These are phyloP conservation scores for Sporothrix schenckii DNA, from an alignment of 2,329 filamentous ascomycete genomes.

Conservation along the genomic window DNA sequence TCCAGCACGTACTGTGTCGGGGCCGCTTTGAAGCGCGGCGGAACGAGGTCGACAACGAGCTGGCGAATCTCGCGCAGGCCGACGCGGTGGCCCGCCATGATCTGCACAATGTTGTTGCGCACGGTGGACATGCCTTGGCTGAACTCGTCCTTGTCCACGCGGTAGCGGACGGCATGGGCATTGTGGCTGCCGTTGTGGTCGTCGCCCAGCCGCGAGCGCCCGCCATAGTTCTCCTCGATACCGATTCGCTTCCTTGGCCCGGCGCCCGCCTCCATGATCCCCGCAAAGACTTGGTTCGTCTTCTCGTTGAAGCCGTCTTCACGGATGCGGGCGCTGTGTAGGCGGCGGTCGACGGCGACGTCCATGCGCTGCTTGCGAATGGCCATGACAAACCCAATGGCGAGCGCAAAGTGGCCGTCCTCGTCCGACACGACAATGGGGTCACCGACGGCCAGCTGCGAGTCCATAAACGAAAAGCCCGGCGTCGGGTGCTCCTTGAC, in stretches of 20 bases:
- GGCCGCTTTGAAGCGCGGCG: constrained; percentile 71
- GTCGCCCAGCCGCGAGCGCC: not conserved
- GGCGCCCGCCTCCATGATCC: constrained; percentile 74
- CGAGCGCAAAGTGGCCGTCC: constrained; percentile 89
- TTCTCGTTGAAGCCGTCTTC: constrained; percentile 73
- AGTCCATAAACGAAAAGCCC: constrained; percentile 85
- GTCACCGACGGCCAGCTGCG: constrained; percentile 82
- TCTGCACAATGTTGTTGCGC: constrained; percentile 87
- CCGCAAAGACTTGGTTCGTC: constrained; percentile 81
- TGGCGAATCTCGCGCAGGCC: constrained; percentile 72
- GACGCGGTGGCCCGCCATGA: constrained; percentile 80
- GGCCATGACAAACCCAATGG: constrained; percentile 84
- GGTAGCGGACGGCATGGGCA: constrained; percentile 66
- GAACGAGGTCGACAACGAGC: constrained; percentile 75
- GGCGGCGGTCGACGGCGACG: constrained; percentile 84
- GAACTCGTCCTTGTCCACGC: constrained; percentile 96
- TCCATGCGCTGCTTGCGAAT: constrained; percentile 75
- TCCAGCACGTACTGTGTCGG: constrained; percentile 64
- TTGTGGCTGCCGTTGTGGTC: not conserved
- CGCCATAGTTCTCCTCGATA: constrained; percentile 20
- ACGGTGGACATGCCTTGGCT: constrained; percentile 96
- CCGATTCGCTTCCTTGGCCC: not conserved
- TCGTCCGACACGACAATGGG: constrained; percentile 97
- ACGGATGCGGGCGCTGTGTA: constrained; percentile 82
- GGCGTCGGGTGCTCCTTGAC: constrained; percentile 63